These are phyloP conservation scores for Diutina rugosa DNA, from an alignment of 1,139 yeast species.

Conservation along the genomic window DNA sequence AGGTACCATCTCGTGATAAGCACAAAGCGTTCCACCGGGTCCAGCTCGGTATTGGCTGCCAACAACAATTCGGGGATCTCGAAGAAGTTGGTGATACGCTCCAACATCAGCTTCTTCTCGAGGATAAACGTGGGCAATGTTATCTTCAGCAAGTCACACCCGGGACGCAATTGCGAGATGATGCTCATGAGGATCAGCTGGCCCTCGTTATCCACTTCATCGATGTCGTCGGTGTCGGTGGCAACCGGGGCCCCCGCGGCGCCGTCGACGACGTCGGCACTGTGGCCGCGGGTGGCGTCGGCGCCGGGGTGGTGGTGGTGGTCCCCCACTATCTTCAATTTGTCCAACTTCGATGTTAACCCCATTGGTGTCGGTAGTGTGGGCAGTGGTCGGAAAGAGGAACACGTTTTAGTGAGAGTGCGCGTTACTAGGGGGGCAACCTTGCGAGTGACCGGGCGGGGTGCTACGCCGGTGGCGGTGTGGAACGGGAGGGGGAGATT, in stretches of 20 bases:
- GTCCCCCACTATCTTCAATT: conserved; percentile 12
- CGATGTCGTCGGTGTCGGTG: conserved; percentile 49
- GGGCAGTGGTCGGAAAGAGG: background rate
- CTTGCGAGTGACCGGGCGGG: background rate
- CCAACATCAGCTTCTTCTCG: conserved; percentile 93
- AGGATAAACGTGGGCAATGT: conserved; percentile 90
- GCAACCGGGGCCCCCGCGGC: conserved; percentile 5
- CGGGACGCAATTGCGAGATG: conserved; percentile 84
- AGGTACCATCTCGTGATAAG: conserved; percentile 77
- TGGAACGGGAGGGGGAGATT: background rate
- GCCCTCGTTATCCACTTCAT: conserved; percentile 83
- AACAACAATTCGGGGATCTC: conserved; percentile 70
- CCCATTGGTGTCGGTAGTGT: conserved; percentile 14
- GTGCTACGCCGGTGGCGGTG: background rate
- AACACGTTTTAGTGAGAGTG: background rate
- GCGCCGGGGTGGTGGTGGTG: conserved; percentile 1
- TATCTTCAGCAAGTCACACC: conserved; percentile 78
- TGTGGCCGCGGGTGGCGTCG: background rate
- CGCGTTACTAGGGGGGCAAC: background rate
- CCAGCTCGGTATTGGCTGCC: conserved; percentile 49
- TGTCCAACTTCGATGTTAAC: conserved; percentile 22
- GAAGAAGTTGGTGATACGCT: conserved; percentile 81
- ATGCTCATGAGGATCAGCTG: conserved; percentile 79
- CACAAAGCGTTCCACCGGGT: conserved; percentile 56
- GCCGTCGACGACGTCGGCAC: background rate